Evolutionary conservation across 1,139 yeast species (phyloP), one percentile per base, ranked within the genome.

Genomic region (Candida gigantensis): DNA sequence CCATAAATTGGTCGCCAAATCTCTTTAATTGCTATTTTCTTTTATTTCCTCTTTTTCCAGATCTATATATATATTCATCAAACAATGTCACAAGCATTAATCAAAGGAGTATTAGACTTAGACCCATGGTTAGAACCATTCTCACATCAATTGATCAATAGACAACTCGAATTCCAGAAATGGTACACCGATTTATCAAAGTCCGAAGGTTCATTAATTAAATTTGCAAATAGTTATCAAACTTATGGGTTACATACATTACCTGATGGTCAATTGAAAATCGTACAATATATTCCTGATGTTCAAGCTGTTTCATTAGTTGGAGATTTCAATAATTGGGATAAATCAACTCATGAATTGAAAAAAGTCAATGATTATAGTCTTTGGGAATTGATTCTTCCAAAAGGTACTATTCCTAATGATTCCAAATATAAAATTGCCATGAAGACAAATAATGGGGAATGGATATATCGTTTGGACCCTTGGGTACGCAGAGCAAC

Each of bases 271-370:
- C 57, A 62, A 28, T 44, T 48, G 9, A 69, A 74, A 30, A 83
- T 85, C 51, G 70, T 76, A 21, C 95, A 90, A 60, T 90, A 96
- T 79, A 89, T 95, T 3, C 98, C 97, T 6, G 82, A 87, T 53
- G 97, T 96, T 2, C 55, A 55, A 6, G 68, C 60, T 32, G 97
- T 95, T 1, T 74, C 79, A 34, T 59, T 92, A 24, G 82, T 87
- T 39, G 98, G 98, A 8, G 97, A 90, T 39, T 92, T 92, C 70
- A 92, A 90, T 59, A 55, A 71, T 44, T 92, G 98, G 98, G 67
- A 82, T 49, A 66, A 74, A 19, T 62, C 63, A 5, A 50, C 75
- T n/a, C 80, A 84, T 52, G 69, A 69, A 36, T 69, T 90, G 75
- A 46, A 42, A 6, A 70, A 65, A 46, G 80, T 74, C 41, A 65